Evolutionary conservation across 495 filamentous ascomycete species (phyloP).

Genomic region (Recurvomyces mirabilis): DNA sequence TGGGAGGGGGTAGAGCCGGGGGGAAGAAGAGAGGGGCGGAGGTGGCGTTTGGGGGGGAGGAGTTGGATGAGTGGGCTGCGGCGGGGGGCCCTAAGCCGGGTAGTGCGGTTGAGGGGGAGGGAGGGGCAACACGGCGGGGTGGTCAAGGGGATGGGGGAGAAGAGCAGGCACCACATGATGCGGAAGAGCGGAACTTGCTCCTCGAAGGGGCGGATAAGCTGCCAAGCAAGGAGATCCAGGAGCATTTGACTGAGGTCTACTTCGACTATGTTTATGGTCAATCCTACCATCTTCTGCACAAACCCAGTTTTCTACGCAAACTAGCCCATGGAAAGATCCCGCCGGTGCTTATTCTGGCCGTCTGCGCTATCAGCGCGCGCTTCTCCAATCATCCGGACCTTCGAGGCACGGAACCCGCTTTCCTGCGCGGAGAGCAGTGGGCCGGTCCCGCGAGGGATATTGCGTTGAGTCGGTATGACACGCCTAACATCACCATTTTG

Average conservation of each 20-base stretch:
- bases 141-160: constrained; percentile 17
- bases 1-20: no score
- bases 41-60: constrained; percentile 74
- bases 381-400: constrained; percentile 94
- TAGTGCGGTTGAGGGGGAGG: no score
- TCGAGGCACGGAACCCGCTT: constrained; percentile 68
- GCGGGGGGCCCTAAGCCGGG: no score
- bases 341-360: constrained; percentile 78
- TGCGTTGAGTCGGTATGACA: constrained; percentile 73
- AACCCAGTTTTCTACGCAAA: constrained; percentile 86
- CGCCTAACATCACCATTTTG: constrained; percentile 89
- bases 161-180: constrained; percentile 48
- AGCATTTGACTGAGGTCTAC: constrained; percentile 87
- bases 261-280: constrained; percentile 96
- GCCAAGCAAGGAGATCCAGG: constrained; percentile 80
- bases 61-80: constrained; percentile 73
- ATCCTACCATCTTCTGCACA: constrained; percentile 89
- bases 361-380: constrained; percentile 84
- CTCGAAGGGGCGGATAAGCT: constrained; percentile 74
- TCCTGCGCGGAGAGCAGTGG: constrained; percentile 85
- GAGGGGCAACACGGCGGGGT: no score
- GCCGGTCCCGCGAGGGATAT: constrained; percentile 75
- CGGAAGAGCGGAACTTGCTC: constrained; percentile 59
- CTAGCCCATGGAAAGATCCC: constrained; percentile 53
- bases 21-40: constrained; percentile 78